Percentiles rank a stretch among this genome's conserved stretches.
These are phyloP conservation scores for Adansonia rubrostipa DNA, from an alignment of 441 rosid species.

Conservation along the genomic window DNA sequence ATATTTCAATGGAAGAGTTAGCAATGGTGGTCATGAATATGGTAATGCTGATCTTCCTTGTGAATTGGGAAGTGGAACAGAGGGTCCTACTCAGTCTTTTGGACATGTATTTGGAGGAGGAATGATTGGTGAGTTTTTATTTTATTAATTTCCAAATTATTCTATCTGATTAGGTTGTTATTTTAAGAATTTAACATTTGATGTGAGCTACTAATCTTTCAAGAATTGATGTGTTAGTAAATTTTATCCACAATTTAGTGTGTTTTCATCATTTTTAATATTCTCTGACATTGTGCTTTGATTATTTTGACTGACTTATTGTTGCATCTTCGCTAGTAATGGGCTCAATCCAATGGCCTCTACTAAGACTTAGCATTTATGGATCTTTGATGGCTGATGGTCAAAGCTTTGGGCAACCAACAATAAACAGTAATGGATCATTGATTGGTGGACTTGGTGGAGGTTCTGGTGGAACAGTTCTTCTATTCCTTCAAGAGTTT, in stretches of 20 bases:
- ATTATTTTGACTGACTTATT: constrained; percentile 26
- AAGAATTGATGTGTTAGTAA: background rate
- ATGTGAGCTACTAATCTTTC: constrained; percentile 1
- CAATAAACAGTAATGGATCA: constrained; percentile 50
- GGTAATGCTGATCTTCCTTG: constrained; percentile 95
- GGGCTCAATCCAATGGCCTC: constrained; percentile 93
- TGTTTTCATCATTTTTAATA: constrained; percentile 1
- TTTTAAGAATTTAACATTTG: constrained; percentile 5
- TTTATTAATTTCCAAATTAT: constrained; percentile 8
- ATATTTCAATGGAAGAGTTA: constrained; percentile 76
- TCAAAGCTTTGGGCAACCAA: constrained; percentile 64
- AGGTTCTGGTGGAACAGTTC: constrained; percentile 97
- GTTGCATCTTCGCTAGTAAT: constrained; percentile 60
- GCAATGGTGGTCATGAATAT: constrained; percentile 83
- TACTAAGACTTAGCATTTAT: constrained; percentile 64
- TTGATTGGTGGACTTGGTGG: constrained; percentile 94
- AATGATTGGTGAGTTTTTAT: constrained; percentile 71
- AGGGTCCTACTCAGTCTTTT: constrained; percentile 65
- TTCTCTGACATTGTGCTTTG: constrained; percentile 8
- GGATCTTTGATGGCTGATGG: constrained; percentile 93
- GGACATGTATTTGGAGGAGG: constrained; percentile 90
- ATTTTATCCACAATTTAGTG: constrained; percentile 9
- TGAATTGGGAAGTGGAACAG: constrained; percentile 97
- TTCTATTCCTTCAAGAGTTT: constrained; percentile 91
- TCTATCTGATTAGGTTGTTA: background rate